Conservation (phyloP, 495 filamentous ascomycete species). For the Neurospora pannonica region DNA sequence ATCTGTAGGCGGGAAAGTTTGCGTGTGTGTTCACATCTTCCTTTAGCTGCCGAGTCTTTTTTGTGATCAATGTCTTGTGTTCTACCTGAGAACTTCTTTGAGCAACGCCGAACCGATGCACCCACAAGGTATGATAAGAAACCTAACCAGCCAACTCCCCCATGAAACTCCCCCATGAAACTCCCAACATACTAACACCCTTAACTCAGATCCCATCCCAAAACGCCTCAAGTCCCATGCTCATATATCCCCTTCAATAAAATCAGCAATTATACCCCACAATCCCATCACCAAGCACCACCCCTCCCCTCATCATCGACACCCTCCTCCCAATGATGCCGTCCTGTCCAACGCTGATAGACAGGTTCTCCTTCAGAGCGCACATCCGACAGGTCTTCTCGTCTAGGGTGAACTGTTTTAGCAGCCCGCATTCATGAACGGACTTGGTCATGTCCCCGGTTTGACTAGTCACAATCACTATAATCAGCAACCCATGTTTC, state of each 20-base stretch:
- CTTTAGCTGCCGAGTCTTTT: background rate
- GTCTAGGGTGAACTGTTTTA: constrained; percentile 21
- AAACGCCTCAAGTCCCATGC: background rate
- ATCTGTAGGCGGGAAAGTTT: background rate
- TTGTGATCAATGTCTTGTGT: background rate
- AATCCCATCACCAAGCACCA: constrained; percentile 35
- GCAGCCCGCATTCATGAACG: constrained; percentile 23
- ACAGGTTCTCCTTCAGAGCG: constrained; percentile 23
- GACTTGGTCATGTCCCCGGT: constrained; percentile 29
- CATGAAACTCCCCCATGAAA: background rate
- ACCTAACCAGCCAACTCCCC: background rate
- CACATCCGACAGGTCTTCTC: background rate
- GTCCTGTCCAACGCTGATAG: constrained; percentile 29
- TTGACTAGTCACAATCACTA: constrained; percentile 10
- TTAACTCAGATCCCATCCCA: background rate
- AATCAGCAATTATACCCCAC: constrained; percentile 32
- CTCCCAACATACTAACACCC: background rate
- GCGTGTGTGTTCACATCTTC: background rate
- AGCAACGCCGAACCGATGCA: background rate
- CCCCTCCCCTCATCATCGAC: constrained; percentile 22
- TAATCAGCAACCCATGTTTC: too few relatives aligned
- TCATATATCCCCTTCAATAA: too few relatives aligned
- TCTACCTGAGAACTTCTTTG: background rate
- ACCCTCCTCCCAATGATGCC: constrained; percentile 41
- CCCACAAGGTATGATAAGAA: background rate